A percentile compares a stretch with the other conserved stretches of the same genome.
Evolutionary conservation across 345 rosid genomes (phyloP).

Genomic region (Dovyalis caffra): DNA sequence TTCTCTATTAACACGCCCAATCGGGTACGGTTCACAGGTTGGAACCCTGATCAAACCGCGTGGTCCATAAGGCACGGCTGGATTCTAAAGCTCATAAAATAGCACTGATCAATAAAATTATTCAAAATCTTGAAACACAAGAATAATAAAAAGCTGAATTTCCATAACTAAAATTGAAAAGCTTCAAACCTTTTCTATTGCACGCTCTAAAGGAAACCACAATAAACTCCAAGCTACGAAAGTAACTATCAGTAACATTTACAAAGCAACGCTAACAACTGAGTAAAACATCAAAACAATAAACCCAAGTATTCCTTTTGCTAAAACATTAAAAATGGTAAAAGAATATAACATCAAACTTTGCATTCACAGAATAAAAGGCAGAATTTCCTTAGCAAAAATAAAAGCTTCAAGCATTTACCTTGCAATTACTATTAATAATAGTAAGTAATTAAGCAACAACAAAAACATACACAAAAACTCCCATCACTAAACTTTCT

Average conservation of each 20-base stretch:
- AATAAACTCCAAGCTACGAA: neutral
- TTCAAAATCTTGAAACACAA: neutral
- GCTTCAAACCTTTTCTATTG: neutral
- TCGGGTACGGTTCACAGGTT: conserved; percentile 50
- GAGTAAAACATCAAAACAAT: neutral
- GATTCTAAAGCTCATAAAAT: conserved; percentile 46
- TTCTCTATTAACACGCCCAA: conserved; percentile 57
- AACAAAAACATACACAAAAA: neutral
- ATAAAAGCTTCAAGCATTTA: too few relatives aligned
- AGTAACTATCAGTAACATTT: neutral
- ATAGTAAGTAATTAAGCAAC: neutral
- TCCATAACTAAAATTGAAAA: neutral
- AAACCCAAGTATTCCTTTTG: neutral
- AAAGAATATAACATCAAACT: too few relatives aligned
- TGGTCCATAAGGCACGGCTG: conserved; percentile 78
- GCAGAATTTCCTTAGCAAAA: neutral
- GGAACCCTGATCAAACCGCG: conserved; percentile 72
- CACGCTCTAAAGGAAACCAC: neutral
- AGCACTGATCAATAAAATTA: neutral
- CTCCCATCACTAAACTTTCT: neutral
- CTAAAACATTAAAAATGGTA: too few relatives aligned
- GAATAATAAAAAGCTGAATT: neutral
- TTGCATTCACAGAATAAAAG: too few relatives aligned
- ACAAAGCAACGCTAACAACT: neutral
- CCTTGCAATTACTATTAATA: neutral